phyloP scores from a whole-genome alignment of 257 asterid species.

The Jasminum sambac region DNA sequence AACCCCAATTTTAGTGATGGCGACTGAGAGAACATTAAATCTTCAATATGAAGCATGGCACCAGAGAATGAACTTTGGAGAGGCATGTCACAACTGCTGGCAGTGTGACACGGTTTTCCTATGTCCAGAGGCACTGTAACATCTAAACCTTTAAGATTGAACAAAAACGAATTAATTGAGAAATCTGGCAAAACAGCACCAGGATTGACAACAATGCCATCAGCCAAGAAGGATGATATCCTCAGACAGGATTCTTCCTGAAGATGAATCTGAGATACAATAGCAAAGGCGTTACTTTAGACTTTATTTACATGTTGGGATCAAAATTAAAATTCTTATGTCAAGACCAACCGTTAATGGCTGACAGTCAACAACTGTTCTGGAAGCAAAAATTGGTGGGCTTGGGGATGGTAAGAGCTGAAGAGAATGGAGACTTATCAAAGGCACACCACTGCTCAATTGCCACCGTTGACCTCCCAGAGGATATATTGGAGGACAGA shows the following conservation, averaged over 20 bases:
- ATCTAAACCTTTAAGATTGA: slow-evolving; percentile 71
- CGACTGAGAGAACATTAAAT: slow-evolving; percentile 70
- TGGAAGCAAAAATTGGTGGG: slow-evolving; percentile 86
- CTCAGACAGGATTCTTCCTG: slow-evolving; percentile 97
- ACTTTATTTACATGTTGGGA: not conserved
- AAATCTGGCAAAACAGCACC: slow-evolving; percentile 70
- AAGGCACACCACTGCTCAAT: slow-evolving; percentile 56
- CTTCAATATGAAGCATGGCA: slow-evolving; percentile 82
- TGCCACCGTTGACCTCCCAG: slow-evolving; percentile 74
- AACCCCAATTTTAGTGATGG: slow-evolving; percentile 65
- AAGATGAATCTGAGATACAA: slow-evolving; percentile 75
- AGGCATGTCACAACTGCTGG: slow-evolving; percentile 33
- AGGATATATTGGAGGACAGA: slow-evolving; percentile 93
- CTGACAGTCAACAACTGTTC: slow-evolving; percentile 79
- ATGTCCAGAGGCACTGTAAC: slow-evolving; percentile 68
- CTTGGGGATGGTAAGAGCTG: slow-evolving; percentile 87
- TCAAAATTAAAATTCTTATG: not conserved
- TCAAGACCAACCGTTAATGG: slow-evolving; percentile 67
- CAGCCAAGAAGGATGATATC: slow-evolving; percentile 91
- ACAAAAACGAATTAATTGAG: slow-evolving; percentile 59
- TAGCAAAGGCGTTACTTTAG: slow-evolving; percentile 13
- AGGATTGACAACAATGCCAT: slow-evolving; percentile 73
- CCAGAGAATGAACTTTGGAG: slow-evolving; percentile 71
- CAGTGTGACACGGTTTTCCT: slow-evolving; percentile 38
- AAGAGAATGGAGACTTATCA: slow-evolving; percentile 72